Conservation (phyloP, 169 alveolate genomes). For the Cryptosporidium viatorum region DNA sequence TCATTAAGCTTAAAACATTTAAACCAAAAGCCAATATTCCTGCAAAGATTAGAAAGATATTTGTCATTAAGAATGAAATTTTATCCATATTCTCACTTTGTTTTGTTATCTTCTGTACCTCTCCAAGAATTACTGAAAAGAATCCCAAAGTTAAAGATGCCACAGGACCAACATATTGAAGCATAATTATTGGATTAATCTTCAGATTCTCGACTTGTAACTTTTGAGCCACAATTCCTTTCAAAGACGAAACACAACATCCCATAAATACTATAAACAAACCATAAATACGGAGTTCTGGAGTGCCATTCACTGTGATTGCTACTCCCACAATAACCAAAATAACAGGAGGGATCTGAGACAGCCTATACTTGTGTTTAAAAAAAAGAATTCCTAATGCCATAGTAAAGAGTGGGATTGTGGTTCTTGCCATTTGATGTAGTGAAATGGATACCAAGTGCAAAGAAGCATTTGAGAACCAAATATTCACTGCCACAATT, state of each 20-base stretch:
- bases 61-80: background rate
- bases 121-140: conserved; percentile 35
- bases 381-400: conserved; percentile 25
- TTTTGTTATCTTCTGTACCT: background rate
- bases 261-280: conserved; percentile 45
- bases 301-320: conserved; percentile 57
- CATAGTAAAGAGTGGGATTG: conserved; percentile 75
- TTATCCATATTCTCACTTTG: background rate
- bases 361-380: conserved; percentile 25
- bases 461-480: conserved; percentile 66
- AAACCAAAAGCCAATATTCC: conserved; percentile 55
- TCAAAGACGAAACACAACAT: conserved; percentile 48
- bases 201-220: conserved; percentile 47
- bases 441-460: conserved; percentile 39
- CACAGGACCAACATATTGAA: conserved; percentile 59
- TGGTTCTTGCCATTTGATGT: conserved; percentile 72
- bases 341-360: conserved; percentile 55
- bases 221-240: conserved; percentile 72
- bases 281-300: conserved; percentile 34
- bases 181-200: conserved; percentile 50
- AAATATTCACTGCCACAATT: conserved; percentile 69
- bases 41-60: background rate
- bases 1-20: conserved; percentile 49
- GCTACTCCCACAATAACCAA: conserved; percentile 75
- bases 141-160: conserved; percentile 33